phyloP scores from a whole-genome alignment of 208 protist species.

The Leishmania mexicana region DNA sequence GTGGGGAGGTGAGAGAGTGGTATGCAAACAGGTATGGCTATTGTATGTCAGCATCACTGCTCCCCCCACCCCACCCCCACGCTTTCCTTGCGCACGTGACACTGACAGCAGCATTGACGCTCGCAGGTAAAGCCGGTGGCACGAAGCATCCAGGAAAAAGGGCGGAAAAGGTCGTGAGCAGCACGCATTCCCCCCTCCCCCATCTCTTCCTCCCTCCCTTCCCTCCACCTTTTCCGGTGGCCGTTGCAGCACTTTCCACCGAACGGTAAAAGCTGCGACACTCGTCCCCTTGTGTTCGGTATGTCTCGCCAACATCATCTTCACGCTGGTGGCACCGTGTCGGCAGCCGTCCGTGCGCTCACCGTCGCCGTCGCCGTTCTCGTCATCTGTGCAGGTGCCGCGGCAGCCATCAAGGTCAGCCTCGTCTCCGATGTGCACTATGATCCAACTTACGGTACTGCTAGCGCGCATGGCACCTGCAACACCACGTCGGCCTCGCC shows the following conservation, averaged over 20 bases:
- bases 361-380: constrained; percentile 5
- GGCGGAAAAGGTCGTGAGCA: neutral
- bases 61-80: neutral
- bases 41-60: neutral
- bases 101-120: neutral
- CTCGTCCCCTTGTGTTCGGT: neutral
- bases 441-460: constrained; percentile 65
- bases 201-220: neutral
- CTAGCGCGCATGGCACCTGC: constrained; percentile 42
- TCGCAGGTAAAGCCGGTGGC: neutral
- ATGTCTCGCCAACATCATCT: constrained; percentile 1
- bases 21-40: no score
- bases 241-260: neutral
- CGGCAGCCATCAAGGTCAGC: constrained; percentile 35
- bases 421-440: constrained; percentile 80
- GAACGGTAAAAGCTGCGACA: neutral
- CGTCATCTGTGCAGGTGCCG: neutral
- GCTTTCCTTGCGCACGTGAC: neutral
- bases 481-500: constrained; percentile 14
- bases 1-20: no score
- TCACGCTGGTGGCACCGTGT: neutral
- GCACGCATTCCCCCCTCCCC: neutral
- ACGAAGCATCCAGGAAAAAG: neutral
- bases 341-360: constrained; percentile 3
- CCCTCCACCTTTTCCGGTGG: neutral